Evolutionary conservation across 495 filamentous ascomycete genomes (phyloP).

Genomic region (Venustampulla echinocandica): DNA sequence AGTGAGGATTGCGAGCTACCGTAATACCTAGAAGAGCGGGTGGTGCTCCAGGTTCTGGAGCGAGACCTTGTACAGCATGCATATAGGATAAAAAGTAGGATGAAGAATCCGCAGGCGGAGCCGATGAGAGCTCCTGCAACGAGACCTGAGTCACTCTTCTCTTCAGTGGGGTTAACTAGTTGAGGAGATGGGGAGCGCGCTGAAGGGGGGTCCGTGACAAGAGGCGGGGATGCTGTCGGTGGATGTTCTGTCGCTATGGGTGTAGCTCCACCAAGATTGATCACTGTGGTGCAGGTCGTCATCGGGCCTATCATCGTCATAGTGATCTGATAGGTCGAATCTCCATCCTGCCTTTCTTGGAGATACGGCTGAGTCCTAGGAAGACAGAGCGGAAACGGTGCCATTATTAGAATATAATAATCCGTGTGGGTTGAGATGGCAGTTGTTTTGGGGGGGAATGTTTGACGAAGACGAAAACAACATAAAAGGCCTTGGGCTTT

Average conservation of each 20-base stretch:
- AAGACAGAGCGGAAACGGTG: no score
- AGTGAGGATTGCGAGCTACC: no score
- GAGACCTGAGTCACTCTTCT: background rate
- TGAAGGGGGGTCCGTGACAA: background rate
- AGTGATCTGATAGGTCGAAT: background rate
- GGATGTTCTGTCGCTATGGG: background rate
- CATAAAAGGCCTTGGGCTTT: background rate
- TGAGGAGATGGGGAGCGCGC: background rate
- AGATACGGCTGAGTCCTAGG: no score
- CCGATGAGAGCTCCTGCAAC: slow-evolving; percentile 29
- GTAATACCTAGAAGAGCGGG: background rate
- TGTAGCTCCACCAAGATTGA: background rate
- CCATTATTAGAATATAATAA: no score
- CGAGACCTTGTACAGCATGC: background rate
- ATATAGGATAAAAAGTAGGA: slow-evolving; percentile 17
- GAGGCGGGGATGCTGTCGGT: background rate
- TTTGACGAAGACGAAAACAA: no score
- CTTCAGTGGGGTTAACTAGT: background rate
- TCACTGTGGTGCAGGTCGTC: slow-evolving; percentile 1
- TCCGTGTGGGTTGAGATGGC: no score
- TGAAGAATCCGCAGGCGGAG: slow-evolving; percentile 17
- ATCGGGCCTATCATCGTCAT: background rate
- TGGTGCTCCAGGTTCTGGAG: background rate
- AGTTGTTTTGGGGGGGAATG: no score
- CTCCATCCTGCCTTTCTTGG: background rate